Evolutionary conservation across 805 yeast genomes (phyloP).

Genomic region (Metschnikowia vanudenii): DNA sequence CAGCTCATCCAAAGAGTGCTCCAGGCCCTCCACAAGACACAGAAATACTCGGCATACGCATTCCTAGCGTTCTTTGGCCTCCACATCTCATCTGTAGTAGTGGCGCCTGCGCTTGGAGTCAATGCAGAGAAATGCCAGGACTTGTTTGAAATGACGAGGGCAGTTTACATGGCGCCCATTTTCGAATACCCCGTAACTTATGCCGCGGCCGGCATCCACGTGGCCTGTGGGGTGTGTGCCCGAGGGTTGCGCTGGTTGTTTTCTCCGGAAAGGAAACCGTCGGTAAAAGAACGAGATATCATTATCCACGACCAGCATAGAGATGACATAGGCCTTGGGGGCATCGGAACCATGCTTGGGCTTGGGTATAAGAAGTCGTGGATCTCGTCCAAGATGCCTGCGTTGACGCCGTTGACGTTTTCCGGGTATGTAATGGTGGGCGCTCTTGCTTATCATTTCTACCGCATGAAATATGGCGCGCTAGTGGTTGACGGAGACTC

Average conservation of each 20-base stretch:
- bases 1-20: slow-evolving; percentile 9
- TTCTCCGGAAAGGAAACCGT: slow-evolving; percentile 13
- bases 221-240: slow-evolving; percentile 50
- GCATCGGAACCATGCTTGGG: slow-evolving; percentile 55
- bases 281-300: slow-evolving; percentile 11
- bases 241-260: slow-evolving; percentile 27
- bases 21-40: slow-evolving; percentile 30
- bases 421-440: slow-evolving; percentile 57
- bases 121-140: slow-evolving; percentile 49
- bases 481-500: slow-evolving; percentile 62
- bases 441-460: slow-evolving; percentile 45
- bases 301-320: slow-evolving; percentile 33
- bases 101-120: slow-evolving; percentile 48
- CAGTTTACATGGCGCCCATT: slow-evolving; percentile 53
- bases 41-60: slow-evolving; percentile 60
- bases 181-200: slow-evolving; percentile 50
- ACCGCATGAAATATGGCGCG: slow-evolving; percentile 51
- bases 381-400: slow-evolving; percentile 43
- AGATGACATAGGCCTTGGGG: slow-evolving; percentile 59
- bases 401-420: slow-evolving; percentile 54
- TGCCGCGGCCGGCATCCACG: slow-evolving; percentile 49
- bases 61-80: slow-evolving; percentile 56
- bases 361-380: slow-evolving; percentile 50
- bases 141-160: slow-evolving; percentile 56
- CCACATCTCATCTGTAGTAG: slow-evolving; percentile 54